phyloP scores from a whole-genome alignment of 169 alveolate genomes.

The Toxoplasma gondii region DNA sequence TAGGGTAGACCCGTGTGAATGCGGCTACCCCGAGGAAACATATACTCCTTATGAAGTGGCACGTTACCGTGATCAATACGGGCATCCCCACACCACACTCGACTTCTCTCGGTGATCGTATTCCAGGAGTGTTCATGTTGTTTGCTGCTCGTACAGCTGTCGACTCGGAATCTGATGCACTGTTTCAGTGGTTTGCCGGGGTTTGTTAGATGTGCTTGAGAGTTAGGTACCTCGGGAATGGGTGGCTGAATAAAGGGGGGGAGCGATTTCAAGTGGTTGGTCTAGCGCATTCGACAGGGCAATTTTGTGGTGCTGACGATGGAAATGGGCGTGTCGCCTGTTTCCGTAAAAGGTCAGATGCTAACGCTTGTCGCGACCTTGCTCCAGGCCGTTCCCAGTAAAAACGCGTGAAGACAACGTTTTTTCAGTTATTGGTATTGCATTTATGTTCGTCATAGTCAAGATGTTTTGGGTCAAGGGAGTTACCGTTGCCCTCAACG shows the following conservation, averaged over 20 bases:
- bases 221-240: not conserved
- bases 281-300: not conserved
- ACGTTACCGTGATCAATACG: conserved; percentile 68
- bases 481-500: not conserved
- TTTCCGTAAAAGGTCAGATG: not conserved
- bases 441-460: not conserved
- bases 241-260: not conserved
- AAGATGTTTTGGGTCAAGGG: not conserved
- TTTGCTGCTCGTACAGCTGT: not conserved
- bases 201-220: not conserved
- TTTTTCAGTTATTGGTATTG: not conserved
- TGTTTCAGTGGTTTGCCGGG: not conserved
- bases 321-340: not conserved
- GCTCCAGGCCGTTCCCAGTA: not conserved
- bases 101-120: conserved; percentile 18
- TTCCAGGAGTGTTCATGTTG: not conserved
- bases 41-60: conserved; percentile 75
- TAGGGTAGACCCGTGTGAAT: conserved; percentile 75
- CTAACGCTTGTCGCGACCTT: not conserved
- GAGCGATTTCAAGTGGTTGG: not conserved
- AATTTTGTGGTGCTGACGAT: not conserved
- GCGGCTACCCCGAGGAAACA: conserved; percentile 71
- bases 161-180: not conserved
- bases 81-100: conserved; percentile 45
- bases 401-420: not conserved